phyloP scores from a whole-genome alignment of 371 early-diverging fungal genomes.

The Rhizopus microsporus region DNA sequence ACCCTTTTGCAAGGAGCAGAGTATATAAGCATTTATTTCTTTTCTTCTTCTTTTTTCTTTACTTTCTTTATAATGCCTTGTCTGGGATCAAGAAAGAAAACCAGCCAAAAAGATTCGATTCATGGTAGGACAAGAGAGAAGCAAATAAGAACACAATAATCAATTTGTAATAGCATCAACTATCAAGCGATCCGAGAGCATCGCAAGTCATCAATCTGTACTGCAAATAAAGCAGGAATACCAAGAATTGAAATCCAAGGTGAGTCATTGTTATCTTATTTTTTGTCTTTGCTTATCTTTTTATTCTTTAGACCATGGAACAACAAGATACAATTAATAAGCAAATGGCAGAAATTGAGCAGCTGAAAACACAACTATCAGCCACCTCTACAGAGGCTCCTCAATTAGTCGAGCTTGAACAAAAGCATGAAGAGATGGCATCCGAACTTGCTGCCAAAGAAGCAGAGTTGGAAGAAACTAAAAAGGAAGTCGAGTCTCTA shows the following conservation, averaged over 20 bases:
- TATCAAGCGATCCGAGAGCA: slow-evolving; percentile 5
- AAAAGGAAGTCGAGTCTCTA: slow-evolving; percentile 13
- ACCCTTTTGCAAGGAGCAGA: too few species aligned
- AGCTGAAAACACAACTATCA: slow-evolving; percentile 27
- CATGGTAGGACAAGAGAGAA: slow-evolving; percentile 1
- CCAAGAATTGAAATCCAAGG: slow-evolving; percentile 45
- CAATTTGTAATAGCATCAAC: not conserved
- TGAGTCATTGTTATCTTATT: slow-evolving; percentile 4
- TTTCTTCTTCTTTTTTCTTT: slow-evolving; percentile 3
- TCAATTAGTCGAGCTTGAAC: slow-evolving; percentile 5
- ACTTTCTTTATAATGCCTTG: slow-evolving; percentile 25
- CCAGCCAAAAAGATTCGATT: slow-evolving; percentile 1
- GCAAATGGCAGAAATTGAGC: slow-evolving; percentile 40
- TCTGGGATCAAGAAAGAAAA: slow-evolving; percentile 25
- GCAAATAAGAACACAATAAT: slow-evolving; percentile 4
- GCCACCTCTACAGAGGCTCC: not conserved
- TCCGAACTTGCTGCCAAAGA: slow-evolving; percentile 26
- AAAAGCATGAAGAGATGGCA: slow-evolving; percentile 15
- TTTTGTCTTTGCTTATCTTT: not conserved
- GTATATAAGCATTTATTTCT: not conserved
- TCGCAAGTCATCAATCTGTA: slow-evolving; percentile 16
- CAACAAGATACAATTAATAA: slow-evolving; percentile 40
- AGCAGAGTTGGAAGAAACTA: slow-evolving; percentile 22
- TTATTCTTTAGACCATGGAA: slow-evolving; percentile 32
- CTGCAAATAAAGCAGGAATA: slow-evolving; percentile 44